Percentiles rank a stretch among this genome's conserved stretches.
Conservation (phyloP, 768 basidiomycete genomes). For the Russula brevipes region DNA sequence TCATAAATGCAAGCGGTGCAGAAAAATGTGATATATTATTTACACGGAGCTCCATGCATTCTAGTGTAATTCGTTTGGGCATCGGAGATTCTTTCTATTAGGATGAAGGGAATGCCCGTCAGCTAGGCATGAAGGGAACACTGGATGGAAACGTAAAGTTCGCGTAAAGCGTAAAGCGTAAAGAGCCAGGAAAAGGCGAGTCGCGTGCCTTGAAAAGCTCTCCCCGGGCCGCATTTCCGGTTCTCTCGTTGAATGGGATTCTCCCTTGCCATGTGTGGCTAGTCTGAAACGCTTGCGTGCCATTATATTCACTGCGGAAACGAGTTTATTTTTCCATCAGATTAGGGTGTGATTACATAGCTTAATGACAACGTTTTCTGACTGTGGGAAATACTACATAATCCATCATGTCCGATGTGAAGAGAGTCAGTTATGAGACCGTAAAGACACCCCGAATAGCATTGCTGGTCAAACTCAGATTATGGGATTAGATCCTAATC, state of each 20-base stretch:
- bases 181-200: neutral
- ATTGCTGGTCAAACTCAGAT: too few species aligned
- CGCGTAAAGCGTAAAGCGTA: too few species aligned
- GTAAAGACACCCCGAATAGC: too few species aligned
- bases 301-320: neutral
- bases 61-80: neutral
- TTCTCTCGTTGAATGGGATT: neutral
- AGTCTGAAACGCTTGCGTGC: constrained; percentile 1
- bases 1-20: neutral
- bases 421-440: too few species aligned
- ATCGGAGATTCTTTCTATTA: neutral
- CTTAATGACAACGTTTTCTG: too few species aligned
- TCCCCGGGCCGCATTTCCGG: neutral
- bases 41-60: neutral
- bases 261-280: neutral
- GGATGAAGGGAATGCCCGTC: neutral
- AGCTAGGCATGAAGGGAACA: neutral
- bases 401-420: too few species aligned
- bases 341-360: too few species aligned
- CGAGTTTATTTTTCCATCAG: too few species aligned
- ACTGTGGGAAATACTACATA: too few species aligned
- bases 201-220: too few species aligned
- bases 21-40: neutral
- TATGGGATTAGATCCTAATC: too few species aligned
- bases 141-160: neutral